These are phyloP conservation scores for baker's yeast (Saccharomyces cerevisiae) DNA, from an alignment of 805 yeast genomes.

Conservation along the genomic window DNA sequence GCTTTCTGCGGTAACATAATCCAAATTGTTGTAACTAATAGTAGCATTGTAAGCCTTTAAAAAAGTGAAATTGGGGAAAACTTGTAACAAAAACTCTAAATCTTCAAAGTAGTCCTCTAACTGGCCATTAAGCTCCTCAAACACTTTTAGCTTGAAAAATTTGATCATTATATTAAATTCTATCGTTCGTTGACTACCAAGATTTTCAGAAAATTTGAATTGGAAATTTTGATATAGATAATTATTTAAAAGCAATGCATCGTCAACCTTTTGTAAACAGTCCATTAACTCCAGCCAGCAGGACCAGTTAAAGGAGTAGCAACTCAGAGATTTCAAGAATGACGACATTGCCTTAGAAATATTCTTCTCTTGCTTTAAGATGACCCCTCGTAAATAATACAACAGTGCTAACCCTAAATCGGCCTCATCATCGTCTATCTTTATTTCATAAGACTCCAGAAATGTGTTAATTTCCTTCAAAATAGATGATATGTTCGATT, in stretches of 20 bases:
- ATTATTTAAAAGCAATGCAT: constrained; percentile 39
- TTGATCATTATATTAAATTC: constrained; percentile 32
- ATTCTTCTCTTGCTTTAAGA: constrained; percentile 51
- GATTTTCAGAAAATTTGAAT: constrained; percentile 7
- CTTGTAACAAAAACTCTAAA: constrained; percentile 39
- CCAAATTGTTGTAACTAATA: constrained; percentile 74
- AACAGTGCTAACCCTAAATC: constrained; percentile 44
- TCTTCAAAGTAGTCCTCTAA: constrained; percentile 44
- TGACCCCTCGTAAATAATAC: constrained; percentile 63
- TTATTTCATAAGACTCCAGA: constrained; percentile 6
- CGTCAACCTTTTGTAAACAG: constrained; percentile 53
- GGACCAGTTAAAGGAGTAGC: constrained; percentile 86
- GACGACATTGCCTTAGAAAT: constrained; percentile 50
- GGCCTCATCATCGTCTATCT: constrained; percentile 11
- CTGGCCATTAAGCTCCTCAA: constrained; percentile 75
- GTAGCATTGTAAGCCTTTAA: constrained; percentile 77
- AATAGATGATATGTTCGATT: constrained; percentile 27
- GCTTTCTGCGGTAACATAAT: constrained; percentile 70
- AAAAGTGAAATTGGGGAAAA: constrained; percentile 68
- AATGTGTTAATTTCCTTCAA: constrained; percentile 35
- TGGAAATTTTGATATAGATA: constrained; percentile 29
- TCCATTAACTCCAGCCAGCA: constrained; percentile 78
- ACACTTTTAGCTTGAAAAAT: constrained; percentile 57
- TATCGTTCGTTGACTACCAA: constrained; percentile 10
- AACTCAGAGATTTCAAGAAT: constrained; percentile 51